Evolutionary conservation across 208 protist genomes (phyloP).

Genomic region (Acanthamoeba royreba): DNA sequence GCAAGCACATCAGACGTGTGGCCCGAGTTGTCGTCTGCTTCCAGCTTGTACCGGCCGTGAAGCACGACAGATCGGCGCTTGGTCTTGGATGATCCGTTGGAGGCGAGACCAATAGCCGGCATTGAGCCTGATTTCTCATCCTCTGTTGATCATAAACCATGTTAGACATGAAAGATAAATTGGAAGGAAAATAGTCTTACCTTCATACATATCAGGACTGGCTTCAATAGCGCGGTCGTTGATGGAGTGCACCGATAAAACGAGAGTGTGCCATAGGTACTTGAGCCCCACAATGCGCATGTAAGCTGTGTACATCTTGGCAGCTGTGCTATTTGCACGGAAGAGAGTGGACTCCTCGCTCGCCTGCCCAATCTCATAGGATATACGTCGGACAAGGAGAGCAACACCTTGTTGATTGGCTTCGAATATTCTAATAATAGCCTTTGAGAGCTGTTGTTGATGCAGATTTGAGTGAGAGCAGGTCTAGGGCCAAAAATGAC

Average conservation of each 20-base stretch:
- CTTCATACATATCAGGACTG: neutral
- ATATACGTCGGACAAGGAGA: neutral
- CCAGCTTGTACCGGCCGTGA: neutral
- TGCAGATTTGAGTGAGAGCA: neutral
- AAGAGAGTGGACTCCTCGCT: constrained; percentile 14
- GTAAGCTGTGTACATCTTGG: constrained; percentile 43
- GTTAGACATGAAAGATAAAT: too few relatives aligned
- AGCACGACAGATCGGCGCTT: neutral
- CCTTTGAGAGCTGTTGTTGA: neutral
- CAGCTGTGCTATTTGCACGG: constrained; percentile 36
- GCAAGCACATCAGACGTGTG: neutral
- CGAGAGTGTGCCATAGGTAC: constrained; percentile 43
- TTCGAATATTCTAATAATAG: neutral
- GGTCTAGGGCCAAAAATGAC: neutral
- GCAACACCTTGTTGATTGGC: neutral
- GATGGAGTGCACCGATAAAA: neutral
- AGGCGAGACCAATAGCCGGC: neutral
- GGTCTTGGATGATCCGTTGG: neutral
- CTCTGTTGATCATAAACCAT: too few relatives aligned
- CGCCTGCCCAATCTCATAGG: neutral
- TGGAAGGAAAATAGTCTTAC: too few relatives aligned
- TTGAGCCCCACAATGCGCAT: neutral
- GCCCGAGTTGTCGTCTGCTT: constrained; percentile 11
- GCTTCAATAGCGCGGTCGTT: neutral
- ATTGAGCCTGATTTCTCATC: too few relatives aligned